Evolutionary conservation across 2,329 filamentous ascomycete species (phyloP).

Genomic region (Teratosphaeriaceae sp.): DNA sequence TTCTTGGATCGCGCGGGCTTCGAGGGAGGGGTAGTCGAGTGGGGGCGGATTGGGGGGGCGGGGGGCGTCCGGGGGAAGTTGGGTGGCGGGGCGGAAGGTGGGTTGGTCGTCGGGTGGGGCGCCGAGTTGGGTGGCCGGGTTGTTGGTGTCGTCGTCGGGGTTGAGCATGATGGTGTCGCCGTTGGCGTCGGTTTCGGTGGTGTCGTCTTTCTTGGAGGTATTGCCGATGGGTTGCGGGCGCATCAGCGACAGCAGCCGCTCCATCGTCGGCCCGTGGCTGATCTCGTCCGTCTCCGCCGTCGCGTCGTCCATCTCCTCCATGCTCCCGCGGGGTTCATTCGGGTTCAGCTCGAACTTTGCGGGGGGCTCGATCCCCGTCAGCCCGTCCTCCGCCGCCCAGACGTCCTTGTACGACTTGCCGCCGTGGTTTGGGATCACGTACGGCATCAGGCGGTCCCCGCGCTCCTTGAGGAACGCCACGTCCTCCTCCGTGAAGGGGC

Average conservation of each 20-base stretch:
- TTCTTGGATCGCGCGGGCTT: conserved; percentile 87
- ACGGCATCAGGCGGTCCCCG: conserved; percentile 76
- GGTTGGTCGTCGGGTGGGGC: conserved; percentile 10
- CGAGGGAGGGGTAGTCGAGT: conserved; percentile 81
- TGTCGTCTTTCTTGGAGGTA: conserved; percentile 45
- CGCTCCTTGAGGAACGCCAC: conserved; percentile 82
- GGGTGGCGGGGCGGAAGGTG: conserved; percentile 56
- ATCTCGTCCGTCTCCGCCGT: conserved; percentile 83
- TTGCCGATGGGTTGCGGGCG: conserved; percentile 59
- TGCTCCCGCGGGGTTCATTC: conserved; percentile 76
- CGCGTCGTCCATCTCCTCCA: conserved; percentile 81
- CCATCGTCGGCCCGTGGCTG: conserved; percentile 79
- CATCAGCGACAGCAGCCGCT: conserved; percentile 72
- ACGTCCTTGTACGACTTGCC: conserved; percentile 81
- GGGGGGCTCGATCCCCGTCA: conserved; percentile 64
- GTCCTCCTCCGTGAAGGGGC: conserved; percentile 86
- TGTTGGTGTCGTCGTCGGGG: conserved; percentile 37
- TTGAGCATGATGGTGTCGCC: conserved; percentile 38
- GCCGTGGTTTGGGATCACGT: conserved; percentile 78
- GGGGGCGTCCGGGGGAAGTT: conserved; percentile 50
- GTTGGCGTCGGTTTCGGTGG: conserved; percentile 37
- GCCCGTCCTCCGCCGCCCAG: conserved; percentile 91
- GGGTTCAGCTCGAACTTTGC: conserved; percentile 60
- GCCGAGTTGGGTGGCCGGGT: conserved; percentile 15
- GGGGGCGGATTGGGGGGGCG: conserved; percentile 26